Base-by-base conservation (phyloP, 2,329 filamentous ascomycete species). In the Metarhizium humberi region DNA sequence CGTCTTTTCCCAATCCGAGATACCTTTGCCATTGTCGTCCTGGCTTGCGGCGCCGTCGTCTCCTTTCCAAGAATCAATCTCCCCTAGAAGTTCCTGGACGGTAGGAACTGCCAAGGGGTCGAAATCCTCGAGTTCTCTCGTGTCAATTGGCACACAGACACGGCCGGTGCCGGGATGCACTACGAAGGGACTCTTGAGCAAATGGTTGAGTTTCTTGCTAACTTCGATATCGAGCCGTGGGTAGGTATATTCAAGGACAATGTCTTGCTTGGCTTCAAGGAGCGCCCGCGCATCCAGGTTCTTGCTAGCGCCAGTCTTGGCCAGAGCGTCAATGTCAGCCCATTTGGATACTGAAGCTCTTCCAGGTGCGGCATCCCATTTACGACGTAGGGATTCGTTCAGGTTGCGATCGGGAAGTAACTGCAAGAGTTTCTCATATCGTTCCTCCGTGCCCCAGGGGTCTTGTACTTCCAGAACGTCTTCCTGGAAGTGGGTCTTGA, bases 171-270 rank as follows among this genome's bases (percentile, higher is more conserved):
- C 91, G 0, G 94, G 94, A 69, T 99, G 94, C 42, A 99, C 86
- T 58, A 96, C 92, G 66, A 99, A 99, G 0, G 94, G 94, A 59
- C 87, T 92, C 70, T 99, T 99, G 63, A 99, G 85, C 79, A 99
- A 83, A 79, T 99, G 94, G 75, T 96, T 97, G 56, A 95, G 83
- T 69, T 96, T 96, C 78, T 97, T 97, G 67, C 88, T 94, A 68
- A 99, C 94, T 71, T 96, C 91, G 58, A 94, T 92, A 77, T 99
- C 94, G 54, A 99, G 87, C 43, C 94, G 87, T 3, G 94, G 94
- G 71, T 99, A 99, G 6, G 94, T 96, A 73, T 99, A 97, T 73
- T 99, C 94, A 34, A 99, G 82, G 3, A 97, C 86, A 58, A 99
- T 88, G 67, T 97, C 94, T 69, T 96, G 91, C 73, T 96, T 97